Base-by-base conservation (phyloP, 2,329 filamentous ascomycete species). In the Pseudogymnoascus sp. region DNA sequence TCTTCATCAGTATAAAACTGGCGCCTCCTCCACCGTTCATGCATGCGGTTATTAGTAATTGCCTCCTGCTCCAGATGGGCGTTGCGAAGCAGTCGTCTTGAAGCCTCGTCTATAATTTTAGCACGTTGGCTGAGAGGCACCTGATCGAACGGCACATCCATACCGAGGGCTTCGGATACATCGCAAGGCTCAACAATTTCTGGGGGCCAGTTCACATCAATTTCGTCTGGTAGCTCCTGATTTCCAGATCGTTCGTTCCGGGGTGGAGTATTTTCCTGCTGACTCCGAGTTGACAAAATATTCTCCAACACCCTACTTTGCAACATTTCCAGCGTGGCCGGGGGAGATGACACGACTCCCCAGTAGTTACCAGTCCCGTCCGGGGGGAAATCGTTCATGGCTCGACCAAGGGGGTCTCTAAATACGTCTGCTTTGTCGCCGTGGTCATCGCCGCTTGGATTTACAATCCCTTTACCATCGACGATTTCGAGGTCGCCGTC, bases 1-100 rank as follows among this genome's bases (percentile, higher is more conserved):
- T 96, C 91, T 74, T 92, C 89, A 64, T 96, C 91, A 0, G 91
- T 82, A 70, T 95, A 96, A 69, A 95, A 96, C 40, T 88, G 85
- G 53, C 91, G 82, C 64, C 89, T 82, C 69, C 84, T 84, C 90
- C 90, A 95, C 60, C 90, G 82, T 62, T 93, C 85, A 69, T 88
- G 81, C 37, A 91, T 78, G 16, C 50, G 50, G 50, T 36, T 11
- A 56, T 56, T 56, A 36, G 50, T 56, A 36, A 56, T 34, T 21
- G 50, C 50, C 50, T 56, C 50, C 12, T 56, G 50, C 18, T 56
- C 50, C 5, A 34, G n/a, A 21, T 56, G 50, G 11, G 50, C 50
- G n/a, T 56, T 56, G 10, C 50, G 50, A 11, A 56, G 28, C 25
- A 56, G 28, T 14, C 50, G 28, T 34, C 28, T 56, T 36, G 50